Evolutionary conservation across 352 stramenopile genomes (phyloP), one percentile per base, ranked within the genome.

Genomic region (Halophytophthora batemanensis): DNA sequence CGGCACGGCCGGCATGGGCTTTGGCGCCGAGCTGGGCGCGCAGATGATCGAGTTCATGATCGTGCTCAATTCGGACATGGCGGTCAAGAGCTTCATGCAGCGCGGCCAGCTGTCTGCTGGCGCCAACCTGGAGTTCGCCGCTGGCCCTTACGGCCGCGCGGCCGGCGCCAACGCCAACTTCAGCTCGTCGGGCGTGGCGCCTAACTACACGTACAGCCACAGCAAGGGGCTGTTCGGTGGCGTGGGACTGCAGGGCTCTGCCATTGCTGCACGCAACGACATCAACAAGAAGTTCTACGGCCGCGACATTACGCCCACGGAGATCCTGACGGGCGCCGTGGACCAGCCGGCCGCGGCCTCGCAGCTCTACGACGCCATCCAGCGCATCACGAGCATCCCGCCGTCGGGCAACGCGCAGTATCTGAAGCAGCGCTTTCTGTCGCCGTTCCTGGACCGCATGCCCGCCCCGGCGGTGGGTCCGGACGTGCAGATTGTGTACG

Each of bases 21-120:
- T 88, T 60, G 84, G 84, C 35, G 71, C 77, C 34, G 80, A 95
- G 64, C 58, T 86, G 37, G 84, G 84, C 45, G 84, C 74, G 14
- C 74, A 95, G 60, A 59, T 93, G 59, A 90, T 93, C 53, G 82
- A 91, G 69, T 92, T 93, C 50, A 74, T 95, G 79, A 86, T 95
- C 58, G 85, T 98, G 38, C 72, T 98, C 31, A 98, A 98, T 86
- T 98, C 85, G 53, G 89, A 98, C 37, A 71, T 74, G 40, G 88
- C 95, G 12, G 91, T 98, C 28, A 88, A 97, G 68, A 86, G 67
- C 56, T 95, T 95, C 56, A 90, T 90, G 73, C 78, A 91, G 39
- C 87, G 87, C 59, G 74, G 74, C 8, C 82, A 93, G 54, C 61
- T 93, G n/a, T 90, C 76, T n/a, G 78, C 77, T 5, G 84, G 84